A percentile compares a stretch with the other conserved stretches of the same genome.
These are phyloP conservation scores for Naganishia vishniacii DNA, from an alignment of 768 basidiomycete species.

Conservation along the genomic window DNA sequence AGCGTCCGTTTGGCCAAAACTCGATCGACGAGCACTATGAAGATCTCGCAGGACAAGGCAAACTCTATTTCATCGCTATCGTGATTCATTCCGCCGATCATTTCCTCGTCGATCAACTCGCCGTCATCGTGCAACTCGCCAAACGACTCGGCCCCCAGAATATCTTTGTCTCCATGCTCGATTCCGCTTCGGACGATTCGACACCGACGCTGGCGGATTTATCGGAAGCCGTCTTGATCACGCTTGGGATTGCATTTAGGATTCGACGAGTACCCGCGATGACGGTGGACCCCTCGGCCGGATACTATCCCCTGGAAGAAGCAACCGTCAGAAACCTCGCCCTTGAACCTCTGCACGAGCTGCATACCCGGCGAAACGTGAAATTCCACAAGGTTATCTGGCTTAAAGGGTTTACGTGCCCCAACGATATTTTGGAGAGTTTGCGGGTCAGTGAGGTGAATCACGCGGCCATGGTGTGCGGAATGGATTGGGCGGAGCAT, in stretches of 20 bases:
- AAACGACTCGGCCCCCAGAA: slow-evolving; percentile 81
- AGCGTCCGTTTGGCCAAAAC: slow-evolving; percentile 91
- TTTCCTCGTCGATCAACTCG: slow-evolving; percentile 95
- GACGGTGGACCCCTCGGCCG: slow-evolving; percentile 78
- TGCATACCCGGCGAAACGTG: slow-evolving; percentile 68
- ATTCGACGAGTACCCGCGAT: slow-evolving; percentile 87
- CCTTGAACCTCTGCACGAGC: slow-evolving; percentile 80
- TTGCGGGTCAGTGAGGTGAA: slow-evolving; percentile 84
- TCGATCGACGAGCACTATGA: slow-evolving; percentile 78
- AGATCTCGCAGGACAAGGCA: slow-evolving; percentile 74
- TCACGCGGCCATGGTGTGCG: slow-evolving; percentile 95
- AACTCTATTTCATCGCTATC: slow-evolving; percentile 89
- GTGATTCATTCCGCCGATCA: slow-evolving; percentile 97
- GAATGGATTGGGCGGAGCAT: slow-evolving; percentile 99
- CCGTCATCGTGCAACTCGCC: slow-evolving; percentile 93
- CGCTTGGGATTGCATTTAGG: slow-evolving; percentile 86
- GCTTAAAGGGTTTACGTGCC: slow-evolving; percentile 98
- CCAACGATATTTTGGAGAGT: slow-evolving; percentile 93
- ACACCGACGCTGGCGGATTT: slow-evolving; percentile 90
- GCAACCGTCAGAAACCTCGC: slow-evolving; percentile 88
- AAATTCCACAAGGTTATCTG: slow-evolving; percentile 87
- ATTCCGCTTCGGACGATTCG: slow-evolving; percentile 90
- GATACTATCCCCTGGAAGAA: slow-evolving; percentile 94
- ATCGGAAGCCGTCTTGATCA: slow-evolving; percentile 87
- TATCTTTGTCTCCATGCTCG: slow-evolving; percentile 95